These are phyloP conservation scores for Didymella sp. DNA, from an alignment of 2,329 filamentous ascomycete species.

Conservation along the genomic window DNA sequence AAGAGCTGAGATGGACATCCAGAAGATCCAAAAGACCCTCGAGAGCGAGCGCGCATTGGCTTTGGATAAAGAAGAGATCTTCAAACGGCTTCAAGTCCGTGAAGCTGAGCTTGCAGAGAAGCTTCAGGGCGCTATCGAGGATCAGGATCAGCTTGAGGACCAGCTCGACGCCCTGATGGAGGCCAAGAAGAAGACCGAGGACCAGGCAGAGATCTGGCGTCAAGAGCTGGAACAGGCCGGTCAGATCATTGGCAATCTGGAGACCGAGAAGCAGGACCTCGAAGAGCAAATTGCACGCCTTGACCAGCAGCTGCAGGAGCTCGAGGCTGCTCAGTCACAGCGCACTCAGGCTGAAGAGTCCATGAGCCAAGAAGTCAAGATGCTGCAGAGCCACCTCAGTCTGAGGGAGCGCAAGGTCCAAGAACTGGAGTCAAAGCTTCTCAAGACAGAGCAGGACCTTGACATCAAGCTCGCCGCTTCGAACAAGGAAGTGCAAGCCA, in stretches of 20 bases:
- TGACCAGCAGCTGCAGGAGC: conserved; percentile 72
- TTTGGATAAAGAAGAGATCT: conserved; percentile 98
- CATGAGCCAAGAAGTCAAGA: conserved; percentile 82
- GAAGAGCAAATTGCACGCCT: conserved; percentile 71
- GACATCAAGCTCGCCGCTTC: conserved; percentile 82
- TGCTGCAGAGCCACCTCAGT: conserved; percentile 87
- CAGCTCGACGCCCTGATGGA: conserved; percentile 88
- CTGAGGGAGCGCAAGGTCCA: conserved; percentile 89
- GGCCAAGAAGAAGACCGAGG: conserved; percentile 87
- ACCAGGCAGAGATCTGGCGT: conserved; percentile 79
- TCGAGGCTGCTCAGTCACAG: conserved; percentile 74
- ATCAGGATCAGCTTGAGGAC: conserved; percentile 92
- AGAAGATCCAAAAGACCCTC: conserved; percentile 88
- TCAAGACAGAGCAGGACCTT: conserved; percentile 86
- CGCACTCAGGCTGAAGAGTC: conserved; percentile 77
- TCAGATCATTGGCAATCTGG: conserved; percentile 81
- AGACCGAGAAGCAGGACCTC: conserved; percentile 83
- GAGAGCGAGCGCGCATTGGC: conserved; percentile 96
- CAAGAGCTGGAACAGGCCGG: conserved; percentile 91
- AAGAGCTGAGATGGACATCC: conserved; percentile 83
- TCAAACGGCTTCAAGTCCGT: conserved; percentile 91
- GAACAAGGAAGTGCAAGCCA: conserved; percentile 78
- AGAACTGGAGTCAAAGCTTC: conserved; percentile 82
- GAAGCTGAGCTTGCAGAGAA: conserved; percentile 93
- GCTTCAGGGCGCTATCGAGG: conserved; percentile 86